Evolutionary conservation across 2,329 filamentous ascomycete species (phyloP), one percentile per base, ranked within the genome.

Genomic region (Rhytidhysteron rufulum): DNA sequence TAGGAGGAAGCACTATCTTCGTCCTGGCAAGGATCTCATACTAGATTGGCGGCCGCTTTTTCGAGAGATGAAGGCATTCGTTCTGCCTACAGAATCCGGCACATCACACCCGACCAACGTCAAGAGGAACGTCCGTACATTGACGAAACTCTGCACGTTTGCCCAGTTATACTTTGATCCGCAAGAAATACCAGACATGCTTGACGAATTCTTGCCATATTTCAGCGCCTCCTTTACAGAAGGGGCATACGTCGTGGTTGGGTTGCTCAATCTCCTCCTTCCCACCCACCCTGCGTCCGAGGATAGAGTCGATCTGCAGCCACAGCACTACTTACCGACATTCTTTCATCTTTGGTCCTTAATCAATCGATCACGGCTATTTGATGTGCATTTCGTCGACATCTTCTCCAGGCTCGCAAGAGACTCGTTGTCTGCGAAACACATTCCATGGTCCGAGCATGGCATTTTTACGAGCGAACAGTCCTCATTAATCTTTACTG

Each of bases 311-410:
- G 80, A 89, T 52, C 80, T 95, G n/a, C 83, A 89, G 52, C 91
- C 93, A 1, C 84, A 90, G 50, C 83, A 91, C 58, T 91, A 94
- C 57, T 71, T 97, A 25, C 93, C 93, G 3, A 95, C 91, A 1
- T 85, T 95, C 54, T 98, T 98, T 72, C 93, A 98, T 64, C 70
- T 97, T 2, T 98, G 93, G 93, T 93, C 90, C 1, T 75, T 97
- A 31, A 82, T 97, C 50, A 93, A 88, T 53, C 79, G 94, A 37
- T 97, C 91, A 1, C 93, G 88, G 65, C 77, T 82, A 3, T 85
- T 93, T 45, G 93, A 98, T 64, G 79, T 86, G 42, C 85, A 85
- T 47, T 90, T 95, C 56, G 79, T 97, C 48, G 93, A 98, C 65
- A 78, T 95, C 22, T 80, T 95, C 47, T 97, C 93, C 10, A 79